phyloP scores from a whole-genome alignment of 768 basidiomycete genomes.

The Lactarius evosmus region DNA sequence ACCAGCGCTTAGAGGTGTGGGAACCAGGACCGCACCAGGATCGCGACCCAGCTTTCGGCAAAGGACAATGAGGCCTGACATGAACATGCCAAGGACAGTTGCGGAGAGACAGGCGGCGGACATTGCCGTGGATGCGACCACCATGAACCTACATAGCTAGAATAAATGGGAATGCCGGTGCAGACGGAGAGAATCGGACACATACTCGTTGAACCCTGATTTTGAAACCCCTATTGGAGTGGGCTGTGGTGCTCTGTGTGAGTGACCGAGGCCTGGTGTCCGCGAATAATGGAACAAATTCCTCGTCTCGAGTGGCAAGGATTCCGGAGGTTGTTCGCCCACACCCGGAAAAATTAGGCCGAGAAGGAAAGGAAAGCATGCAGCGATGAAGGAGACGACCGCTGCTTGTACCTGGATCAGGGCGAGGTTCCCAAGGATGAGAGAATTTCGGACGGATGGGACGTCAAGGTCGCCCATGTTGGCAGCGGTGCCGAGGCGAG shows the following conservation, averaged over 20 bases:
- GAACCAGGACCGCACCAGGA: slow-evolving; percentile 56
- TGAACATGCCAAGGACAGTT: slow-evolving; percentile 84
- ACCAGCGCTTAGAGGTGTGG: not conserved
- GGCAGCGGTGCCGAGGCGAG: slow-evolving; percentile 90
- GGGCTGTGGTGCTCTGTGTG: slow-evolving; percentile 16
- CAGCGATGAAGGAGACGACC: slow-evolving; percentile 83
- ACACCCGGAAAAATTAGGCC: slow-evolving; percentile 55
- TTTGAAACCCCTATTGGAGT: slow-evolving; percentile 4
- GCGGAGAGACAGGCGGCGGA: slow-evolving; percentile 75
- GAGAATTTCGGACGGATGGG: slow-evolving; percentile 51
- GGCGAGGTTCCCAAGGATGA: slow-evolving; percentile 79
- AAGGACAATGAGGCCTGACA: slow-evolving; percentile 78
- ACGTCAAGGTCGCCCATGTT: slow-evolving; percentile 91
- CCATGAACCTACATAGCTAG: slow-evolving; percentile 53
- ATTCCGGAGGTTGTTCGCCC: slow-evolving; percentile 2
- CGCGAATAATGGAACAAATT: not conserved
- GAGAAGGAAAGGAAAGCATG: slow-evolving; percentile 69
- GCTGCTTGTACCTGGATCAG: slow-evolving; percentile 93
- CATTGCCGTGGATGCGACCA: slow-evolving; percentile 78
- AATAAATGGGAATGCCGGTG: not conserved
- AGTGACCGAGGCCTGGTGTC: not conserved
- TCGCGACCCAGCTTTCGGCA: slow-evolving; percentile 75
- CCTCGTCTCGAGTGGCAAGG: slow-evolving; percentile 8
- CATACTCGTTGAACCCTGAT: slow-evolving; percentile 26
- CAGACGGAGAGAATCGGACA: slow-evolving; percentile 1